A percentile compares a stretch with the other conserved stretches of the same genome.
These are phyloP conservation scores for Zygoascus sp. DNA, from an alignment of 1,139 yeast genomes.

Conservation along the genomic window DNA sequence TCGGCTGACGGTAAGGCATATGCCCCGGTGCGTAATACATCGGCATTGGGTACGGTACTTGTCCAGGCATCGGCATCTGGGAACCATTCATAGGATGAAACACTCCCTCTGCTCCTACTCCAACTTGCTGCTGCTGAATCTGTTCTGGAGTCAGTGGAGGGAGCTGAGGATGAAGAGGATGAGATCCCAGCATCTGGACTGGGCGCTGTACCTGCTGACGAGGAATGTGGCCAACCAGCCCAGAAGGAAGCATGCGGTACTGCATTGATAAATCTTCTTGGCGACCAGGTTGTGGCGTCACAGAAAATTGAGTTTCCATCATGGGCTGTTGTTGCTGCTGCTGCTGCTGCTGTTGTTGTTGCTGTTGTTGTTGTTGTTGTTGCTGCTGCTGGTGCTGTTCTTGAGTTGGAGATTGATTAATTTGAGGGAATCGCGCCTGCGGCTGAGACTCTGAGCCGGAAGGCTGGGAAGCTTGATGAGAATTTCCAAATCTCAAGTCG, in stretches of 20 bases:
- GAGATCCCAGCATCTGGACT: neutral
- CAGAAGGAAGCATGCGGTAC: neutral
- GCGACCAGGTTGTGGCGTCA: neutral
- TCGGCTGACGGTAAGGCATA: neutral
- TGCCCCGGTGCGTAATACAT: conserved; percentile 6
- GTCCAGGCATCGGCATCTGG: conserved; percentile 3
- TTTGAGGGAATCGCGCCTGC: neutral
- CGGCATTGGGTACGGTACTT: conserved; percentile 7
- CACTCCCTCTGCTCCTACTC: neutral
- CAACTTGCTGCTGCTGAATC: conserved; percentile 4
- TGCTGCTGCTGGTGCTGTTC: conserved; percentile 3
- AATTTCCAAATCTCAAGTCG: conserved; percentile 9
- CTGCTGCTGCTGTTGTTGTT: neutral
- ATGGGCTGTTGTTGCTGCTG: neutral
- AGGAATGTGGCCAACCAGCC: neutral
- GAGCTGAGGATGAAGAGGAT: neutral
- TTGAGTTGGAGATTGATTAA: neutral
- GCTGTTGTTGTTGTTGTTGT: neutral
- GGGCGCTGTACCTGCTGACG: neutral
- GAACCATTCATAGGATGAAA: conserved; percentile 7
- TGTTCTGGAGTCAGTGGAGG: neutral
- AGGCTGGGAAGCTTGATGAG: conserved; percentile 4
- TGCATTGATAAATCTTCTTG: conserved; percentile 2
- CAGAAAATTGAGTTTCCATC: neutral
- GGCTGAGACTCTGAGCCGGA: conserved; percentile 1